A percentile compares a stretch with the other conserved stretches of the same genome.
Conservation (phyloP, 2,329 filamentous ascomycete species). For the Rutstroemia sydowiana region DNA sequence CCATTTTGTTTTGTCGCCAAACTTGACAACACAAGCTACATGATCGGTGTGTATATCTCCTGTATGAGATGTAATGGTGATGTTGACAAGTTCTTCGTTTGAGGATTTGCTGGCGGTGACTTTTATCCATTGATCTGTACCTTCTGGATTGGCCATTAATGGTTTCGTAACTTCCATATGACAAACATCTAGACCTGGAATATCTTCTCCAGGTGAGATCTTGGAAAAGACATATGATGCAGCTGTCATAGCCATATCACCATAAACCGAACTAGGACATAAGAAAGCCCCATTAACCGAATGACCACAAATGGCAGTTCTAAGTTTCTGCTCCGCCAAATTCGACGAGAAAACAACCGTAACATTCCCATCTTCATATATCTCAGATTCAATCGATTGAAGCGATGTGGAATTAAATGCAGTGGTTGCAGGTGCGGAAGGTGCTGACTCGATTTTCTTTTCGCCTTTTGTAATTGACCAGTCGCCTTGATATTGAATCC, state of each 20-base stretch:
- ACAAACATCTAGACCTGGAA: constrained; percentile 49
- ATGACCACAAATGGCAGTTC: not conserved
- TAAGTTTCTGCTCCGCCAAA: not conserved
- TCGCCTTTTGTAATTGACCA: constrained; percentile 38
- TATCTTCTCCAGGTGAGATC: constrained; percentile 27
- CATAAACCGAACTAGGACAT: constrained; percentile 2
- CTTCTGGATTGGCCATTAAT: not conserved
- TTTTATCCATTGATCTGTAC: not conserved
- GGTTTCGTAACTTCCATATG: constrained; percentile 49
- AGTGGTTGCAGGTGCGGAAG: not conserved
- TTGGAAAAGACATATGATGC: constrained; percentile 46
- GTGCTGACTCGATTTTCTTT: not conserved
- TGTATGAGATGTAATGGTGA: not conserved
- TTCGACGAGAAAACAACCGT: not conserved
- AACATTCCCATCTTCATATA: not conserved
- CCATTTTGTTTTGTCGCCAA: not conserved
- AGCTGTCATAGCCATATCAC: not conserved
- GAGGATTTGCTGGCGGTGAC: too few species aligned
- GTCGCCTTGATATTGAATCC: constrained; percentile 55
- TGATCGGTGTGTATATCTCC: not conserved
- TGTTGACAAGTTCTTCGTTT: not conserved
- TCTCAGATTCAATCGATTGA: not conserved
- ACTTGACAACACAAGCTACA: not conserved
- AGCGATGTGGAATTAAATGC: not conserved
- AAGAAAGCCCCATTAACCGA: not conserved